Percentiles rank a stretch among this genome's conserved stretches.
phyloP scores from a whole-genome alignment of 139 green algal genomes.

The Auxenochlorella pyrenoidosa region DNA sequence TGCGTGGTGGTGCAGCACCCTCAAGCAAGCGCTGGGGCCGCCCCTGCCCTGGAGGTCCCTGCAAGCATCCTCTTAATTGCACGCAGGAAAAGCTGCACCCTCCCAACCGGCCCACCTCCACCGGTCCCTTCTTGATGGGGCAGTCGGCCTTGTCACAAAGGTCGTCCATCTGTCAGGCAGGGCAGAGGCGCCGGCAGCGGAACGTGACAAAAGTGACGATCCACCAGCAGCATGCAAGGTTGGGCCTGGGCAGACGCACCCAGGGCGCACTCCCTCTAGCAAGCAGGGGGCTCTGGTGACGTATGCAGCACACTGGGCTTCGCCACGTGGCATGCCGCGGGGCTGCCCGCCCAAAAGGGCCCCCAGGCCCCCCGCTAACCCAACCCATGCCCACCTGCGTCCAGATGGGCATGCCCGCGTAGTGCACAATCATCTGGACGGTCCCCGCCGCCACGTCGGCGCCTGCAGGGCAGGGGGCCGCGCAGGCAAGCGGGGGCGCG shows the following conservation, averaged over 20 bases:
- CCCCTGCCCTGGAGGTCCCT: background rate
- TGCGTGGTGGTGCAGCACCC: too few species aligned
- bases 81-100: background rate
- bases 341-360: too few species aligned
- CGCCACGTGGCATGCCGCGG: too few species aligned
- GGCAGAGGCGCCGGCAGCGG: background rate
- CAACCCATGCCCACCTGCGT: background rate
- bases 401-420: conserved; percentile 35
- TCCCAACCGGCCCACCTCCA: background rate
- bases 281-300: too few species aligned
- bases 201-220: too few species aligned
- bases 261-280: too few species aligned
- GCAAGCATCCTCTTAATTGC: background rate
- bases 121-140: background rate
- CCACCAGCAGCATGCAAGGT: too few species aligned
- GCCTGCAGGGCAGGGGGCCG: conserved; percentile 6
- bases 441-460: background rate
- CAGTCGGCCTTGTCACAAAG: conserved; percentile 22
- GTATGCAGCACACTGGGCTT: too few species aligned
- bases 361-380: too few species aligned
- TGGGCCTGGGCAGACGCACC: too few species aligned
- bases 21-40: too few species aligned
- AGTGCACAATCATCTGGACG: conserved; percentile 23
- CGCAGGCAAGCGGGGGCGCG: background rate
- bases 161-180: conserved; percentile 3